These are phyloP conservation scores for Ceratocystis variospora DNA, from an alignment of 2,329 filamentous ascomycete genomes.

Conservation along the genomic window DNA sequence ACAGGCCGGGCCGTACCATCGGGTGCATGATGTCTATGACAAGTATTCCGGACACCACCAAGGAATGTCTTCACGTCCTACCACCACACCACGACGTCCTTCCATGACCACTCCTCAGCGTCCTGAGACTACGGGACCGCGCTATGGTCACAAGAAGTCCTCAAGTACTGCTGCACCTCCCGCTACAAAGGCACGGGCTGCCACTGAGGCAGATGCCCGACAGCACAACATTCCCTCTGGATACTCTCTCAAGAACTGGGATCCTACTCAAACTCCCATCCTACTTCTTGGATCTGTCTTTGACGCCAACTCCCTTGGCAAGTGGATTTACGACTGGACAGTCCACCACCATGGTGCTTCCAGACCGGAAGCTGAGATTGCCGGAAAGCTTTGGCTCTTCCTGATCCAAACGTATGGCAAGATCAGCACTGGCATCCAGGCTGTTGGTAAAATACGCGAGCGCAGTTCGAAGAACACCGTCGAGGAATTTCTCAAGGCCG, in stretches of 20 bases:
- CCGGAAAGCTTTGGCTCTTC: conserved; percentile 87
- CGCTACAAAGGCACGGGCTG: conserved; percentile 25
- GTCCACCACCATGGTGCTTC: conserved; percentile 74
- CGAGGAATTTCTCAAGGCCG: conserved; percentile 79
- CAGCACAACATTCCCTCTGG: conserved; percentile 67
- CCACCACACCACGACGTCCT: conserved; percentile 33
- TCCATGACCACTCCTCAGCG: conserved; percentile 39
- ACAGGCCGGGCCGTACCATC: conserved; percentile 18
- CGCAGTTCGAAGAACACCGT: conserved; percentile 65
- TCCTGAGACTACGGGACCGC: conserved; percentile 39
- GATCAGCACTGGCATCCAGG: conserved; percentile 78
- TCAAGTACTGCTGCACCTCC: conserved; percentile 20
- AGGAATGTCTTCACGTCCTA: conserved; percentile 26
- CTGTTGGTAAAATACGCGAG: conserved; percentile 55
- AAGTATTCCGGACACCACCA: conserved; percentile 4
- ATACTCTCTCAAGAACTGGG: conserved; percentile 97
- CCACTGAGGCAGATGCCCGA: conserved; percentile 46
- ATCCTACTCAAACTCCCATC: conserved; percentile 85
- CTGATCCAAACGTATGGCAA: conserved; percentile 90
- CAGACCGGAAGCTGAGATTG: conserved; percentile 76
- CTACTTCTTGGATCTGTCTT: conserved; percentile 90
- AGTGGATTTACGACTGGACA: conserved; percentile 99
- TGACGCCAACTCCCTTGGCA: conserved; percentile 91
- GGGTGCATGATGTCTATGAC: conserved; percentile 15
- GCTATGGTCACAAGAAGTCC: conserved; percentile 30